These are phyloP conservation scores for Meyerozyma sp. DNA, from an alignment of 1,139 yeast species.

Conservation along the genomic window DNA sequence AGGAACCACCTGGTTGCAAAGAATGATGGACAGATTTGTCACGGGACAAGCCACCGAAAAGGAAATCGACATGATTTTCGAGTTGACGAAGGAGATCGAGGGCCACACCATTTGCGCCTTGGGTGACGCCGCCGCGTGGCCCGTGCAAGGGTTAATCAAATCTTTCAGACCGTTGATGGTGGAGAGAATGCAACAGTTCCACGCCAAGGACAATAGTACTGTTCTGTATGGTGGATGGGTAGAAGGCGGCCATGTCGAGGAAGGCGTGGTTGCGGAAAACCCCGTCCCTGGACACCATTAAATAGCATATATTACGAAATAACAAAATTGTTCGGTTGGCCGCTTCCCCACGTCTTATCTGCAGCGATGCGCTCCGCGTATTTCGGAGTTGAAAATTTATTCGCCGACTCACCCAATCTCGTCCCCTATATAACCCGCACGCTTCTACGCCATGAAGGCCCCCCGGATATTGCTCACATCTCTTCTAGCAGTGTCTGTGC, in stretches of 20 bases:
- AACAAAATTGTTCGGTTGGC: neutral
- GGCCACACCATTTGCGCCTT: constrained; percentile 89
- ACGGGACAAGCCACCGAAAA: constrained; percentile 72
- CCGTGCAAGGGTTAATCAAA: constrained; percentile 79
- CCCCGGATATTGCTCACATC: neutral
- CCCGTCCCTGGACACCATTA: constrained; percentile 47
- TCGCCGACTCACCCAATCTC: neutral
- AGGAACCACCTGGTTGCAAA: constrained; percentile 81
- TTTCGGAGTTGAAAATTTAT: neutral
- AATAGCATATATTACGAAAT: constrained; percentile 2
- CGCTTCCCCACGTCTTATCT: too few species aligned
- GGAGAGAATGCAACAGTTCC: constrained; percentile 57
- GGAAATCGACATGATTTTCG: constrained; percentile 79
- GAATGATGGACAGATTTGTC: constrained; percentile 78
- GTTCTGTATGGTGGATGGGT: constrained; percentile 78
- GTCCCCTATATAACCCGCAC: neutral
- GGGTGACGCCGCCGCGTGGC: constrained; percentile 95
- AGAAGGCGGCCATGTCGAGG: constrained; percentile 51
- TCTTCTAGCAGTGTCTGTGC: neutral
- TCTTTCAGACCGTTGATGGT: constrained; percentile 79
- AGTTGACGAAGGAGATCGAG: constrained; percentile 78
- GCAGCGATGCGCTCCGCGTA: too few species aligned
- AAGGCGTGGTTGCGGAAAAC: constrained; percentile 63
- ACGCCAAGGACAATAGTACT: constrained; percentile 30
- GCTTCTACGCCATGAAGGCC: neutral